phyloP scores from a whole-genome alignment of 2,329 filamentous ascomycete species.

The Monascus ruber region DNA sequence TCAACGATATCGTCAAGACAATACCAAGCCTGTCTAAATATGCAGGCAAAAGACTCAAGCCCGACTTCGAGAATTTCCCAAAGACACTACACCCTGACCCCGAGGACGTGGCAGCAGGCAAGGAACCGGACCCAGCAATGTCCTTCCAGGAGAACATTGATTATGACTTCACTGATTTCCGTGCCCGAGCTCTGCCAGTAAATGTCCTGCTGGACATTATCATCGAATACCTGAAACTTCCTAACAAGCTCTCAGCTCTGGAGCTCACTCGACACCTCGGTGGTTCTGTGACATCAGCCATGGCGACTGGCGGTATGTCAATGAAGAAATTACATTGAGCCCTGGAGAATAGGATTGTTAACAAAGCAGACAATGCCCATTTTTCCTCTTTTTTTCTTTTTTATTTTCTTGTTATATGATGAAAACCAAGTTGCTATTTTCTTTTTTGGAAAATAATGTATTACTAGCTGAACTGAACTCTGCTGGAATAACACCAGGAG shows the following conservation, averaged over 20 bases:
- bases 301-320: background rate
- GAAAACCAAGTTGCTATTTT: too few relatives aligned
- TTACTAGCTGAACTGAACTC: too few relatives aligned
- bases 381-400: too few relatives aligned
- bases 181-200: constrained; percentile 18
- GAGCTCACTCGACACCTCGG: constrained; percentile 18
- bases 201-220: constrained; percentile 24
- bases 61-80: constrained; percentile 13
- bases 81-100: constrained; percentile 5
- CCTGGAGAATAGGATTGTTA: too few relatives aligned
- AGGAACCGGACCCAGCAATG: constrained; percentile 8
- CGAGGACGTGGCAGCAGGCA: background rate
- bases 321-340: too few relatives aligned
- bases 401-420: too few relatives aligned
- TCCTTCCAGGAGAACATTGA: constrained; percentile 21
- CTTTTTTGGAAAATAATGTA: too few relatives aligned
- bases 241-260: constrained; percentile 10
- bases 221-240: constrained; percentile 24
- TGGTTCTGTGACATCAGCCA: constrained; percentile 13
- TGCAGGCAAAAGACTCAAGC: constrained; percentile 16
- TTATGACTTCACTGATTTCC: constrained; percentile 21
- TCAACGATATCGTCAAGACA: constrained; percentile 19
- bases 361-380: too few relatives aligned
- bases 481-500: too few relatives aligned
- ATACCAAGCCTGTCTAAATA: constrained; percentile 23